Conservation (phyloP, 1,139 yeast species). For the Yamadazyma blattariae region DNA sequence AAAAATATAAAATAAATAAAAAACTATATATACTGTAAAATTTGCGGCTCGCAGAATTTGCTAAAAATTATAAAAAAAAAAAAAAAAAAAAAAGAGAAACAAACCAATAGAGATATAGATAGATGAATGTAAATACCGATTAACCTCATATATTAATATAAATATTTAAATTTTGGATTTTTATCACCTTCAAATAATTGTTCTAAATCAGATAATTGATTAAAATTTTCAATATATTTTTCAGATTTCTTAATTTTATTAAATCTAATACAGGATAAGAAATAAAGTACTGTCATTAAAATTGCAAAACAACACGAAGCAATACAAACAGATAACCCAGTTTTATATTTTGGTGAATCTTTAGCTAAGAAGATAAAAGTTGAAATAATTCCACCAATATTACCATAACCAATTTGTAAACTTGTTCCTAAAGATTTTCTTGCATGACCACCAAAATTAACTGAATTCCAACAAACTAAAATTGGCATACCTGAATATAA, state of each 20-base stretch:
- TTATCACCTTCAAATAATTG: slow-evolving; percentile 59
- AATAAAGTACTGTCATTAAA: slow-evolving; percentile 42
- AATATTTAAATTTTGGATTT: slow-evolving; percentile 54
- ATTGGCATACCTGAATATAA: slow-evolving; percentile 74
- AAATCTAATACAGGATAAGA: slow-evolving; percentile 32
- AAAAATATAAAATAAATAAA: too few species aligned
- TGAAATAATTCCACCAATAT: slow-evolving; percentile 78
- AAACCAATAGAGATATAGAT: too few species aligned
- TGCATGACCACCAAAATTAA: slow-evolving; percentile 68
- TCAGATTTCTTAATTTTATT: slow-evolving; percentile 42
- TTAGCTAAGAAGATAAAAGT: slow-evolving; percentile 56
- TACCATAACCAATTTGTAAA: slow-evolving; percentile 78
- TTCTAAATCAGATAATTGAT: slow-evolving; percentile 43
- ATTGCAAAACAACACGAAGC: slow-evolving; percentile 54
- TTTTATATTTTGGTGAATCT: slow-evolving; percentile 59
- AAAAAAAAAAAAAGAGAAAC: too few species aligned
- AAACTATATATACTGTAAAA: too few species aligned
- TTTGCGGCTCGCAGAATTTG: too few species aligned
- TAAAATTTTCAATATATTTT: slow-evolving; percentile 41
- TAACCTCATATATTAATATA: slow-evolving; percentile 16
- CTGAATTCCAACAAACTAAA: slow-evolving; percentile 67
- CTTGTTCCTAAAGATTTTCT: slow-evolving; percentile 74
- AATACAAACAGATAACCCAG: slow-evolving; percentile 55
- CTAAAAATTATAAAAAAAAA: too few species aligned
- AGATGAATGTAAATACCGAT: too few species aligned